These are phyloP conservation scores for Moricandia arvensis DNA, from an alignment of 345 rosid species.

Conservation along the genomic window DNA sequence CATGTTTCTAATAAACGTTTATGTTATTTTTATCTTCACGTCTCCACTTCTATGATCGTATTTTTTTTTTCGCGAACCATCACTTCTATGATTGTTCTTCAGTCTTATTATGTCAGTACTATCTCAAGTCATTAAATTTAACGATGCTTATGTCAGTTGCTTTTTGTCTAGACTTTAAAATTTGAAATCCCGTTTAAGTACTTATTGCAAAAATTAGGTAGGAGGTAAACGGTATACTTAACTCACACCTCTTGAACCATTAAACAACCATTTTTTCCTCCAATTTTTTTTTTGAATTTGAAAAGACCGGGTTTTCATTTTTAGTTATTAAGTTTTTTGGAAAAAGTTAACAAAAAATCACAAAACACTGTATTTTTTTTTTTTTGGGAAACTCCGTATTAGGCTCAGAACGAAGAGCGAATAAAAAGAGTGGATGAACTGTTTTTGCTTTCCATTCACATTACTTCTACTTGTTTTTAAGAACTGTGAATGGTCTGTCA, in stretches of 20 bases:
- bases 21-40: neutral
- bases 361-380: neutral
- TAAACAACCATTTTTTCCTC: neutral
- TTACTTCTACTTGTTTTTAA: no score
- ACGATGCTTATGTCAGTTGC: neutral
- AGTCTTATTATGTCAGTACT: neutral
- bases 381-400: no score
- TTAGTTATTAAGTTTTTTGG: neutral
- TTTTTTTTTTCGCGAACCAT: no score
- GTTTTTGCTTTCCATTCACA: no score
- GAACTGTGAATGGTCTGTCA: no score
- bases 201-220: slow-evolving; percentile 8
- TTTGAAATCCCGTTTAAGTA: neutral
- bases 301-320: neutral
- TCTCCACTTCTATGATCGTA: no score
- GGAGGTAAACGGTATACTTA: neutral
- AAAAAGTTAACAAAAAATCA: neutral
- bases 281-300: slow-evolving; percentile 8
- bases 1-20: slow-evolving; percentile 8
- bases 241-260: neutral
- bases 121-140: neutral
- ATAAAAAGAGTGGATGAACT: no score
- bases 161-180: neutral
- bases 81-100: slow-evolving; percentile 6
- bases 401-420: no score